A percentile compares a stretch with the other conserved stretches of the same genome.
Evolutionary conservation across 176 grass and related monocot species (phyloP).

Genomic region (Oryza punctata): DNA sequence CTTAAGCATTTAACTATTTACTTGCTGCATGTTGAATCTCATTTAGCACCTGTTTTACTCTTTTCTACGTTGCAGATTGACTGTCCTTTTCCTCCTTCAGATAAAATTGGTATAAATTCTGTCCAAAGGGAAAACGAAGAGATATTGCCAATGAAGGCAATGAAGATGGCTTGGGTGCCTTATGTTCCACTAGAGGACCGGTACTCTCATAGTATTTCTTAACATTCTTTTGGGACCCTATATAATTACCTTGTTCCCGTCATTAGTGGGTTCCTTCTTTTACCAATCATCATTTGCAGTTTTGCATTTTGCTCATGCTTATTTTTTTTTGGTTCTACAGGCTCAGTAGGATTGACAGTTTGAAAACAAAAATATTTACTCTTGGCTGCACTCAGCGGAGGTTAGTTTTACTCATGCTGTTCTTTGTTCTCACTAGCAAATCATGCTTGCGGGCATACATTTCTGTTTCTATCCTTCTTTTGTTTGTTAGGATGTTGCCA

Average conservation of each 20-base stretch:
- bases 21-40: constrained; percentile 1
- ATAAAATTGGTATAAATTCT: constrained; percentile 93
- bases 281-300: neutral
- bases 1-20: neutral
- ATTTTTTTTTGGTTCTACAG: constrained; percentile 33
- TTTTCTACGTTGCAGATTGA: constrained; percentile 56
- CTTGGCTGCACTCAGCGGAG: constrained; percentile 37
- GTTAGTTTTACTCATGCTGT: constrained; percentile 43
- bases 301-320: constrained; percentile 29
- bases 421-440: neutral
- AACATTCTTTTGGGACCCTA: constrained; percentile 15
- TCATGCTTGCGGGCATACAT: constrained; percentile 8
- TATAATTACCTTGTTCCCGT: neutral
- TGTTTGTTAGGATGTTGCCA: constrained; percentile 1
- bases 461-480: constrained; percentile 1
- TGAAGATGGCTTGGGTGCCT: constrained; percentile 98
- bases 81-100: constrained; percentile 74
- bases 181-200: constrained; percentile 79
- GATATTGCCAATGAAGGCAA: constrained; percentile 81
- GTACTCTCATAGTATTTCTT: constrained; percentile 43
- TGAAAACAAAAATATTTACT: constrained; percentile 71
- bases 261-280: neutral
- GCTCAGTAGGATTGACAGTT: constrained; percentile 56
- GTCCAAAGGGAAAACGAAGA: constrained; percentile 92
- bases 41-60: neutral